Evolutionary conservation across 2,329 filamentous ascomycete species (phyloP), one percentile per base, ranked within the genome.

Genomic region (Fonsecaea monophora): DNA sequence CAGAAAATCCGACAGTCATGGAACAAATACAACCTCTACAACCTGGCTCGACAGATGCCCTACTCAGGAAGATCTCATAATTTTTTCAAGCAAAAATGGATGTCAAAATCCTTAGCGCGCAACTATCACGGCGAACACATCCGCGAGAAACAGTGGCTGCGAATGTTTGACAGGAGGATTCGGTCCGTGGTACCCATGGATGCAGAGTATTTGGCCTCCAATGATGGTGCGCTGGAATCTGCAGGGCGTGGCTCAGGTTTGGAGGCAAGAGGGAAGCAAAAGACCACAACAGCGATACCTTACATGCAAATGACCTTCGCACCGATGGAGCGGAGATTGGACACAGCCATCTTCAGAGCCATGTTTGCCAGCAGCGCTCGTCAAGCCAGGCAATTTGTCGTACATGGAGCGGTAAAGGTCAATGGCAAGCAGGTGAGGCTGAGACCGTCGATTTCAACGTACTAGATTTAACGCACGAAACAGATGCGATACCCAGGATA

Each of bases 41-140:
- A 97, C 81, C 82, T 99, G 71, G 82, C 83, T 59, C 85, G 86
- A 72, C 75, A 86, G 38, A 80, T 74, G 53, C 75, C 78, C 1
- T 86, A 85, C 18, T 76, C 73, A 15, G 60, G 68, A 15, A 75
- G 73, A 68, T 74, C 76, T 37, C 75, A 82, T 69, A 97, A 94
- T 53, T 96, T 95, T 82, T 99, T 96, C 86, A 94, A 98, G 84
- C 94, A 98, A 81, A 99, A 99, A 90, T 99, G 94, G 94, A 80
- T 82, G 1, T 92, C 94, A 75, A 99, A 99, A 81, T 88, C 93
- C 25, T 79, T 89, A 71, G 87, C 92, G 50, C 89, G 95, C 72
- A 89, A 86, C 70, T 99, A 98, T 80, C 95, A 99, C 82, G 95
- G 94, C 79, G 94, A 97, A 78, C 92, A 97, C 77, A 90, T 99